Conservation (phyloP, 176 grass and related monocot species). For the Musa beccarii region DNA sequence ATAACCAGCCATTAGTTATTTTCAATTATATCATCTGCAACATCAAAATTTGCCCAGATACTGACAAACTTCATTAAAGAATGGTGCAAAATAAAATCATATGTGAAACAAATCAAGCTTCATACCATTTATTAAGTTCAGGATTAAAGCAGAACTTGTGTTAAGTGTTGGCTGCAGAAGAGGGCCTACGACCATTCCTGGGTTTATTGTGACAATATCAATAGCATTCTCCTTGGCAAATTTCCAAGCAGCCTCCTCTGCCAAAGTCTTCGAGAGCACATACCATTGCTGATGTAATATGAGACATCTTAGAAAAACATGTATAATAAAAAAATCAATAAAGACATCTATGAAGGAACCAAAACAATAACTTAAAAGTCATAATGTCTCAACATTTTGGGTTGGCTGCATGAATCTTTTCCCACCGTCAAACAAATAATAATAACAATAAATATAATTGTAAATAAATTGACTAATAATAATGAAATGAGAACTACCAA, state of each 20-base stretch:
- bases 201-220: conserved; percentile 49
- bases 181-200: conserved; percentile 53
- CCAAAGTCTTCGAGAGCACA: conserved; percentile 51
- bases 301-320: not conserved
- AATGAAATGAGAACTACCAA: not conserved
- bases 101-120: conserved; percentile 1
- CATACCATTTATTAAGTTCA: conserved; percentile 28
- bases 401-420: no score
- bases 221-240: conserved; percentile 47
- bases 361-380: no score
- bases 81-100: not conserved
- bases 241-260: conserved; percentile 56
- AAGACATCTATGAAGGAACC: not conserved
- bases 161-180: conserved; percentile 59
- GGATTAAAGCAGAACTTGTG: conserved; percentile 41
- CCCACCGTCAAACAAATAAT: not conserved
- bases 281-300: conserved; percentile 46
- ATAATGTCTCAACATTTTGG: no score
- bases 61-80: not conserved
- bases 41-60: no score
- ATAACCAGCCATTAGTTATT: no score
- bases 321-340: not conserved
- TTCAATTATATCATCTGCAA: no score
- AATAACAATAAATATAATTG: not conserved
- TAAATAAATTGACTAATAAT: not conserved